These are phyloP conservation scores for Wickerhamomyces rabaulensis DNA, from an alignment of 805 yeast genomes.

Conservation along the genomic window DNA sequence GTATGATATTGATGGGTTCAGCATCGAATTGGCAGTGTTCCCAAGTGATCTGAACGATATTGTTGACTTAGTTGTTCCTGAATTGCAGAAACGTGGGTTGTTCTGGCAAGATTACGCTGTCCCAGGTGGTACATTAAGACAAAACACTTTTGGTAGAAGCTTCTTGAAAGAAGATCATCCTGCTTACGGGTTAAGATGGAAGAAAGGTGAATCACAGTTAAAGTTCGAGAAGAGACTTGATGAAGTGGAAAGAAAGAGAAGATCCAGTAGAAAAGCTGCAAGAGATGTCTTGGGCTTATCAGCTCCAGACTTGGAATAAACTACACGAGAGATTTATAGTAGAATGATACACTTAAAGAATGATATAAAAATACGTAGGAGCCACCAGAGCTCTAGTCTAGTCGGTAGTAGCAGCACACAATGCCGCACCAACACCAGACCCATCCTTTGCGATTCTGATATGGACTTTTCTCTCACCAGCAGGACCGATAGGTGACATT, in stretches of 20 bases:
- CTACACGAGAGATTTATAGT: too few species aligned
- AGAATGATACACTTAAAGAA: too few species aligned
- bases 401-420: constrained; percentile 47
- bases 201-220: constrained; percentile 5
- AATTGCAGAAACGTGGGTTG: constrained; percentile 29
- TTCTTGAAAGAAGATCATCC: constrained; percentile 21
- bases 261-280: background rate
- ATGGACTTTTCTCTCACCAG: constrained; percentile 68
- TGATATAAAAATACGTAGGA: too few species aligned
- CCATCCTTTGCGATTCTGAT: constrained; percentile 90
- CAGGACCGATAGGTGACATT: constrained; percentile 63
- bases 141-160: constrained; percentile 11
- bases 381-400: too few species aligned
- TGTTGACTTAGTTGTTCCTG: constrained; percentile 32
- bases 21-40: constrained; percentile 31
- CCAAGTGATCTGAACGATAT: constrained; percentile 34
- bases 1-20: constrained; percentile 40
- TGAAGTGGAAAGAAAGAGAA: background rate
- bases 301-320: too few species aligned
- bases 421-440: constrained; percentile 94
- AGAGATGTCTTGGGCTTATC: background rate
- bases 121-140: constrained; percentile 26
- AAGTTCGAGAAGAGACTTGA: constrained; percentile 18
- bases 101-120: constrained; percentile 34
- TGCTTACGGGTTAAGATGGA: constrained; percentile 4